A percentile compares a stretch with the other conserved stretches of the same genome.
Evolutionary conservation across 805 yeast species (phyloP).

Genomic region (Zygotorulaspora danielsina): DNA sequence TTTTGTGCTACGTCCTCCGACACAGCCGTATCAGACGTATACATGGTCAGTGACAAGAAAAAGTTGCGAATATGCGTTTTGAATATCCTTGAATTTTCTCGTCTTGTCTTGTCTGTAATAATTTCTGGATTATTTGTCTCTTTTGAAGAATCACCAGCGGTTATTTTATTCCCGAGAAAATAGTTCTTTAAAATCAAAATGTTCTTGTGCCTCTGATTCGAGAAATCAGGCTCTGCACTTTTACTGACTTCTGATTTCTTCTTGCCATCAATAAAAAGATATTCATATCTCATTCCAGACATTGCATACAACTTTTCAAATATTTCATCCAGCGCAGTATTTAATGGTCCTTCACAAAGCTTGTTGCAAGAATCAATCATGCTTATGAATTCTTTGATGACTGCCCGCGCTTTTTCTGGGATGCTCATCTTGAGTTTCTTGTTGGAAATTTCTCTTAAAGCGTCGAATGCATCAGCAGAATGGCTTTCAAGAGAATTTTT

Average conservation of each 20-base stretch:
- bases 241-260: constrained; percentile 22
- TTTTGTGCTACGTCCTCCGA: constrained; percentile 15
- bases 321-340: constrained; percentile 16
- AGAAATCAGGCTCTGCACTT: constrained; percentile 20
- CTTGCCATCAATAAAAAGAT: constrained; percentile 26
- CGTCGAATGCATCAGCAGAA: constrained; percentile 14
- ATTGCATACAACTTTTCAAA: constrained; percentile 31
- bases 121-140: background rate
- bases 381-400: constrained; percentile 21
- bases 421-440: constrained; percentile 14
- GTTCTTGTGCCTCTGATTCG: constrained; percentile 31
- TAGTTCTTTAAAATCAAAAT: constrained; percentile 24
- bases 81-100: constrained; percentile 1
- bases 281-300: constrained; percentile 31
- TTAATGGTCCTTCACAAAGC: constrained; percentile 9
- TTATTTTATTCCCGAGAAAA: constrained; percentile 17
- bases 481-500: constrained; percentile 16
- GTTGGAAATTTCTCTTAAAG: constrained; percentile 13
- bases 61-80: constrained; percentile 31
- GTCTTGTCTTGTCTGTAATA: constrained; percentile 1
- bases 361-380: constrained; percentile 25
- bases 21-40: constrained; percentile 26
- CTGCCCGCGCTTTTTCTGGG: constrained; percentile 22
- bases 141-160: background rate
- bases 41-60: constrained; percentile 37